Evolutionary conservation across 352 stramenopile genomes (phyloP), one percentile per base, ranked within the genome.

Genomic region (Globisporangium ultimum): DNA sequence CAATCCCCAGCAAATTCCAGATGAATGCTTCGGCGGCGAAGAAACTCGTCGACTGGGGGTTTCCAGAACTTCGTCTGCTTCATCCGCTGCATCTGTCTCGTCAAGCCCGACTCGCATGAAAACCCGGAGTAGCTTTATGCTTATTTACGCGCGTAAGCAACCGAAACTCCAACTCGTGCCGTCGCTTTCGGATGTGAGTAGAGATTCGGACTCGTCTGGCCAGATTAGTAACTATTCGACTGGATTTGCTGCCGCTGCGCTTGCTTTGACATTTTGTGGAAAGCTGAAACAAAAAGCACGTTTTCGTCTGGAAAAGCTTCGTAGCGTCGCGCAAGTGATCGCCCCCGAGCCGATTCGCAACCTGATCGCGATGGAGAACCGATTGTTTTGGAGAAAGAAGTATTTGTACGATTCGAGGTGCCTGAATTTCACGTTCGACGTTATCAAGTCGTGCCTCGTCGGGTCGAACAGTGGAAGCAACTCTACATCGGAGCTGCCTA

Each of bases 41-140:
- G 78, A 86, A 14, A 68, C 74, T 58, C 53, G 53, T 28, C 47
- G 48, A 4, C 28, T 62, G 3, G 28, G 40, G 12, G 12, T 22
- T 14, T 32, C 21, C 3, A 42, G 12, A 51, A 34, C 53, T 28
- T 53, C 49, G 1, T 69, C 64, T 1, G 18, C 58, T 10, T 64
- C 61, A 18, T 58, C 60, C 32, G 48, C 61, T 36, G 54, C 66
- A n/a, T 50, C 32, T 36, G 28, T 10, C 8, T 54, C 57, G 2
- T 66, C 66, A 47, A 55, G 62, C 2, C 53, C 67, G 20, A 55
- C 22, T 13, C 66, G 73, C 17, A 90, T 92, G 72, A 94, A 92
- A 64, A 94, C 76, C 28, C 77, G 84, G 38, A 96, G 85, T 55
- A 93, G 84, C 56, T 96, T 96, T 43, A 95, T 96, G 85, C 68